Evolutionary conservation across 2,329 filamentous ascomycete species (phyloP).

Genomic region (Fusarium falciforme): DNA sequence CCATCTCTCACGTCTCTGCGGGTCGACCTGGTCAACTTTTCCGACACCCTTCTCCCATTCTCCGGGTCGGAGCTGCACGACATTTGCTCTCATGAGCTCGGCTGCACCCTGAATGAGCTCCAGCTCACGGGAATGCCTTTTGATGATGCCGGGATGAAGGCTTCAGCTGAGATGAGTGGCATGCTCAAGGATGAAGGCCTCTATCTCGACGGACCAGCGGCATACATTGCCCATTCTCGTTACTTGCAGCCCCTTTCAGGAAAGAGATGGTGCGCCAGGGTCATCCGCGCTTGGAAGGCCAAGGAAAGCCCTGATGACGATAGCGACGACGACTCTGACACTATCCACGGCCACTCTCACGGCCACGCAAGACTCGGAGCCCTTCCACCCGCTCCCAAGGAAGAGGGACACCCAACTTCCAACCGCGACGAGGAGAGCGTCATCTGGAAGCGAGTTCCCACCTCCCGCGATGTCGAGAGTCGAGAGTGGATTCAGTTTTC

Average conservation of each 20-base stretch:
- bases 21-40: slow-evolving; percentile 67
- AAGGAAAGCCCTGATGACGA: slow-evolving; percentile 40
- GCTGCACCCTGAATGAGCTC: slow-evolving; percentile 64
- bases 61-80: slow-evolving; percentile 62
- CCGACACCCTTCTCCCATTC: slow-evolving; percentile 57
- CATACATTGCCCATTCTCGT: slow-evolving; percentile 56
- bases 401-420: slow-evolving; percentile 57
- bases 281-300: slow-evolving; percentile 58
- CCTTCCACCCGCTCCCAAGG: slow-evolving; percentile 56
- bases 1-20: slow-evolving; percentile 60
- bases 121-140: slow-evolving; percentile 63
- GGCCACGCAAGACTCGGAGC: slow-evolving; percentile 46
- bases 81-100: slow-evolving; percentile 64
- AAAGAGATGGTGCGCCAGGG: slow-evolving; percentile 54
- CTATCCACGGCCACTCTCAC: slow-evolving; percentile 38
- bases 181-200: slow-evolving; percentile 66
- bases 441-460: slow-evolving; percentile 64
- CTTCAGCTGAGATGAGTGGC: slow-evolving; percentile 60
- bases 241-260: slow-evolving; percentile 55
- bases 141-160: slow-evolving; percentile 61
- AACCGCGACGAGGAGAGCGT: slow-evolving; percentile 56
- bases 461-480: slow-evolving; percentile 51
- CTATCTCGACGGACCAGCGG: slow-evolving; percentile 58
- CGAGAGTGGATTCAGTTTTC: slow-evolving; percentile 64
- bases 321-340: slow-evolving; percentile 42